These are phyloP conservation scores for Aspergillus sp. DNA, from an alignment of 2,329 filamentous ascomycete species.

Conservation along the genomic window DNA sequence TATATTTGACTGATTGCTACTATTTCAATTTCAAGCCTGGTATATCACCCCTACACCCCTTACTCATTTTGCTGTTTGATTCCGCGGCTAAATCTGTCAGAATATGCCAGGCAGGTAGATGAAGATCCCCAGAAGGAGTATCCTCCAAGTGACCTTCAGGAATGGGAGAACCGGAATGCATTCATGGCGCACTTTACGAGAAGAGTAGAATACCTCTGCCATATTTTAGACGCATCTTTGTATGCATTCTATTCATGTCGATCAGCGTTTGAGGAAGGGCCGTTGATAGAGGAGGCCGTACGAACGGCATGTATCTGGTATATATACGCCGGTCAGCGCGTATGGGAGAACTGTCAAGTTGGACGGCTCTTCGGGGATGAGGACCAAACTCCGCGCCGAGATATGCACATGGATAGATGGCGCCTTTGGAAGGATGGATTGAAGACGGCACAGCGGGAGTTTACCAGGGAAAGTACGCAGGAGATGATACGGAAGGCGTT, in stretches of 20 bases:
- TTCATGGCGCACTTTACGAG: constrained; percentile 1
- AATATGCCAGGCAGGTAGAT: not conserved
- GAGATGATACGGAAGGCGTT: not conserved
- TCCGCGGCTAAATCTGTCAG: not conserved
- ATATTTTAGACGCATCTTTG: not conserved
- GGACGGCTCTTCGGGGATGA: not conserved
- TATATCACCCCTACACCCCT: not conserved
- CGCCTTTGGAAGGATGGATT: not conserved
- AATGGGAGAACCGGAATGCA: not conserved
- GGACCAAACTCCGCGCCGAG: not conserved
- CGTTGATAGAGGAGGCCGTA: not conserved
- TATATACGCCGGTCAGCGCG: not conserved
- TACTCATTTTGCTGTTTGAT: too few relatives aligned
- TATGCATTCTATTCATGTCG: not conserved
- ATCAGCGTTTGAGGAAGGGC: not conserved
- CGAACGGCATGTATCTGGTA: not conserved
- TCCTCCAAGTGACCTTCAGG: not conserved
- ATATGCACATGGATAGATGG: not conserved
- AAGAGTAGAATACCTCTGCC: not conserved
- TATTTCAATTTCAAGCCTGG: not conserved
- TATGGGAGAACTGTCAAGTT: not conserved
- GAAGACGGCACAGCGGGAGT: not conserved
- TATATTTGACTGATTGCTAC: not conserved
- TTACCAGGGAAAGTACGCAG: not conserved
- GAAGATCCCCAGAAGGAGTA: not conserved